Evolutionary conservation across 164 flowering plant genomes (phyloP), one percentile per base, ranked within the genome.

Genomic region (Tetracentron sinense): DNA sequence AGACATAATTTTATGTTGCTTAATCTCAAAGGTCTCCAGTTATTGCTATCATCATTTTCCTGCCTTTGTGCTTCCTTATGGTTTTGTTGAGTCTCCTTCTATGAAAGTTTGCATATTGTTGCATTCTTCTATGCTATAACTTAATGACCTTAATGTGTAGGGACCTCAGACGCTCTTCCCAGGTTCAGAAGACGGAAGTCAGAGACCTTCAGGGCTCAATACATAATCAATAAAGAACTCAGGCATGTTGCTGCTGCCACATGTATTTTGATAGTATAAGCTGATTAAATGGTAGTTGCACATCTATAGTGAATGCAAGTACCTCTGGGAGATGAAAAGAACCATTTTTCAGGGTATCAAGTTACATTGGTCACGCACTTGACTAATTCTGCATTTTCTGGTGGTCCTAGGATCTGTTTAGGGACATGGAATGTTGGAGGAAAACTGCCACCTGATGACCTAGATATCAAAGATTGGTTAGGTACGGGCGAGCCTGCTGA

Each of bases 361-460:
- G 44, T 38, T 38, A 2, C 11, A n/a, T 38, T 38, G 4, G 14
- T 3, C 14, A 4, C 14, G 44, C 44, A 8, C 38, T 33, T 33
- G 4, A 4, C 8, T 33, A 33, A 33, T 33, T 33, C 38, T 33
- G 38, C 8, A 16, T 3, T 16, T 48, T 46, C n/a, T 56, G 26
- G 16, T 44, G 12, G 14, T 64, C 25, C 10, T 61, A 94, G 99
- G 72, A 57, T 94, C 69, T 81, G 85, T 63, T 89, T 79, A 49
- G 90, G 90, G 59, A 91, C 99, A 48, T 95, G 98, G 99, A 95
- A 95, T 75, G 89, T 86, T 58, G 99, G 85, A 58, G 99, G 99
- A 56, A 79, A 65, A 75, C 46, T 81, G 64, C 99, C 99, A 60
- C 85, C 91, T 19, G 89, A 87, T 62, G 86, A 85, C 58, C 81